Conservation (phyloP, 2,329 filamentous ascomycete genomes). For the Verticillium nonalfalfae region DNA sequence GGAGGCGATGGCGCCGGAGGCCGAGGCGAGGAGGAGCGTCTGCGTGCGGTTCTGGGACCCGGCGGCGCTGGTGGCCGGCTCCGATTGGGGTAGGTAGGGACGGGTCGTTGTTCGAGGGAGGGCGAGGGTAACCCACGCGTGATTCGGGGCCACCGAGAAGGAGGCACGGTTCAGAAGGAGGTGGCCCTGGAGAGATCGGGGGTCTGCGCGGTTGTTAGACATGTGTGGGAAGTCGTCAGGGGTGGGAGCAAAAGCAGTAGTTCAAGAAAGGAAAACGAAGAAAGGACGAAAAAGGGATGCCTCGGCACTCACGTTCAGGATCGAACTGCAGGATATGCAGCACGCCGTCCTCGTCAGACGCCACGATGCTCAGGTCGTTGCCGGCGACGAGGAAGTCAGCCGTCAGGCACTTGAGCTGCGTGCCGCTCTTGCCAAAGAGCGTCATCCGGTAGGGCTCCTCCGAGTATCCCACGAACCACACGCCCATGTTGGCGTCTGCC, state of each 20-base stretch:
- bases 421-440: conserved; percentile 80
- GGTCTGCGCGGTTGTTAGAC: conserved; percentile 49
- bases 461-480: conserved; percentile 95
- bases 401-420: conserved; percentile 69
- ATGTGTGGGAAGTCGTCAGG: not conserved
- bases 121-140: conserved; percentile 67
- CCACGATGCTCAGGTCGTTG: conserved; percentile 74
- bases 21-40: conserved; percentile 62
- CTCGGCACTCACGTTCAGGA: conserved; percentile 67
- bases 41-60: conserved; percentile 29
- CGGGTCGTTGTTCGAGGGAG: conserved; percentile 51
- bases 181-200: conserved; percentile 85
- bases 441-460: conserved; percentile 97
- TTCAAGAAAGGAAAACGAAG: not conserved
- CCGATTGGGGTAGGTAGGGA: conserved; percentile 36
- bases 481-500: conserved; percentile 84
- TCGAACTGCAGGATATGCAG: conserved; percentile 90
- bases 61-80: conserved; percentile 15
- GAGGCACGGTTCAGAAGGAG: conserved; percentile 80
- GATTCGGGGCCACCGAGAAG: conserved; percentile 78
- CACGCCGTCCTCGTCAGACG: conserved; percentile 78
- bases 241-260: too few species aligned
- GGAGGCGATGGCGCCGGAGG: conserved; percentile 69
- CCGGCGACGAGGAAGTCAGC: conserved; percentile 88
- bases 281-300: conserved; percentile 1